phyloP scores from a whole-genome alignment of 345 rosid genomes.

The Rhodomyrtus tomentosa region DNA sequence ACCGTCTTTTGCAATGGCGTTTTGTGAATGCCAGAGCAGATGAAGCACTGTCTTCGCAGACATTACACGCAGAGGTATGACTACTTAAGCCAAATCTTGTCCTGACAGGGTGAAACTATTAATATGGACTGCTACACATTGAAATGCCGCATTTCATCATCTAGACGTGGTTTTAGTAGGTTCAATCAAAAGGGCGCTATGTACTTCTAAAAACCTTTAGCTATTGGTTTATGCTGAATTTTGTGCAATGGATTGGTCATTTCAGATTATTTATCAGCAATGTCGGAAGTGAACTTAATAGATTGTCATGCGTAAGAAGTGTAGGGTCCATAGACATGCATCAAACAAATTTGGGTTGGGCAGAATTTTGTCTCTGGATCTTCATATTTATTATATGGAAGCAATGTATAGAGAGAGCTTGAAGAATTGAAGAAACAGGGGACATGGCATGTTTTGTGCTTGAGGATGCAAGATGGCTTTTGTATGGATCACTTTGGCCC shows the following conservation, averaged over 20 bases:
- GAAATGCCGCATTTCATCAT: not conserved
- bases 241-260: not conserved
- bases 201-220: not conserved
- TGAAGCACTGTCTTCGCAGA: slow-evolving; percentile 40
- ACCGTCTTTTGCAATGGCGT: slow-evolving; percentile 76
- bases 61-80: slow-evolving; percentile 62
- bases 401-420: not conserved
- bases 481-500: not conserved
- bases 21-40: slow-evolving; percentile 76
- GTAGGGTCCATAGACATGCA: not conserved
- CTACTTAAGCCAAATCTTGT: not conserved
- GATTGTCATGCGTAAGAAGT: not conserved
- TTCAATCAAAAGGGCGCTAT: not conserved
- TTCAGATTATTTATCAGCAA: not conserved
- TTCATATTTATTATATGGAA: not conserved
- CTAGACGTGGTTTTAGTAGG: not conserved
- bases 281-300: not conserved
- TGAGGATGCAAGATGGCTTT: not conserved
- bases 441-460: not conserved
- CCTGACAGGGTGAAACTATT: not conserved
- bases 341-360: not conserved
- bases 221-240: not conserved
- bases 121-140: not conserved
- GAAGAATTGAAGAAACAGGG: not conserved
- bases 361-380: not conserved